phyloP scores from a whole-genome alignment of 108 stramenopile genomes.

The Discostella stelligeroides region DNA sequence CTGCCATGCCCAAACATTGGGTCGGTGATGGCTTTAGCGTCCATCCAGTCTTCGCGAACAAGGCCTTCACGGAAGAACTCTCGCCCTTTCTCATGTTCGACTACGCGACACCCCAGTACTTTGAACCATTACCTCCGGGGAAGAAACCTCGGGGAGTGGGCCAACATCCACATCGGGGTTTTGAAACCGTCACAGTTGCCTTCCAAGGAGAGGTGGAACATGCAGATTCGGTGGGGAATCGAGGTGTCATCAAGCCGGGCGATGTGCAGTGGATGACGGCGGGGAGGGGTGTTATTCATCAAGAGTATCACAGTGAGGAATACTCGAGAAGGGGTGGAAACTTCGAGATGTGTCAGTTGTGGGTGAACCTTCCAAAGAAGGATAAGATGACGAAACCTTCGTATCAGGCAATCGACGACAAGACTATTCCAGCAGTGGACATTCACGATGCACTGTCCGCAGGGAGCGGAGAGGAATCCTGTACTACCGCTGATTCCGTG shows the following conservation, averaged over 20 bases:
- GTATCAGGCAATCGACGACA: conserved; percentile 75
- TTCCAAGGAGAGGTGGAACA: conserved; percentile 92
- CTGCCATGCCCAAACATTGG: conserved; percentile 67
- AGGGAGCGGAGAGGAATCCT: conserved; percentile 20
- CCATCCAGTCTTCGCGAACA: conserved; percentile 82
- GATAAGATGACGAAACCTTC: conserved; percentile 87
- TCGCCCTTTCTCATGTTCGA: conserved; percentile 89
- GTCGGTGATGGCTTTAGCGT: conserved; percentile 85
- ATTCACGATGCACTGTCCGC: conserved; percentile 30
- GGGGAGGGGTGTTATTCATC: conserved; percentile 89
- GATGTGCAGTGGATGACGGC: conserved; percentile 98
- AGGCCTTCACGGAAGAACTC: conserved; percentile 78
- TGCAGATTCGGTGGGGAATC: conserved; percentile 79
- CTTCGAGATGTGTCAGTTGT: conserved; percentile 88
- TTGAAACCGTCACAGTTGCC: conserved; percentile 92
- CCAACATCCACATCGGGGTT: conserved; percentile 89
- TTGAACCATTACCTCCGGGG: conserved; percentile 37
- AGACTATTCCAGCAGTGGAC: conserved; percentile 66
- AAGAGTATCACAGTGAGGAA: conserved; percentile 79
- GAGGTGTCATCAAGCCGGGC: conserved; percentile 68
- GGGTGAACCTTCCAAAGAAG: conserved; percentile 86
- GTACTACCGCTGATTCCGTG: conserved; percentile 16
- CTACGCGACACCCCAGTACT: conserved; percentile 74
- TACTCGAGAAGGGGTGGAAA: conserved; percentile 68
- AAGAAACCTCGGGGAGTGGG: conserved; percentile 70